Evolutionary conservation across 73 alveolate species (phyloP), one percentile per base, ranked within the genome.

Genomic region (Paramecium octaurelia): DNA sequence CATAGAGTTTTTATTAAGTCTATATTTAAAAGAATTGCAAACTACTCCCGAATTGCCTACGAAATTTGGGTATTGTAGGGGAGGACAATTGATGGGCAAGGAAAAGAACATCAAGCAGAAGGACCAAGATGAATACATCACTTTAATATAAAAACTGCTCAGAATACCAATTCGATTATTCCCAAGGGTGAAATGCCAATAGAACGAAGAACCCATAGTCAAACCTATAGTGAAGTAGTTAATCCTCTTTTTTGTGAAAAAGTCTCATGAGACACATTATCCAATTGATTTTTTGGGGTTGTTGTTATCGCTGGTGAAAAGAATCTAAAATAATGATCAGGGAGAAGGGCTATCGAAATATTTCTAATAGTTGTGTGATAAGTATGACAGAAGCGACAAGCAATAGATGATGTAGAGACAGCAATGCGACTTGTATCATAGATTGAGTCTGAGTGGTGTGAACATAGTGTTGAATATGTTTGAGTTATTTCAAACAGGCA

Each of bases 41-140:
- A 80, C 91, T 8, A 80, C 91, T 1, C 91, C 91, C 1, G 91
- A 80, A 44, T 42, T 44, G 23, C 91, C 91, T 3, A 1, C 91
- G 8, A 40, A 29, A 20, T 80, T 80, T 43, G 91, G 91, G 1
- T 80, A 24, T 46, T 14, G 11, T 21, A 80, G 91, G 44, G 46
- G 50, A 9, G 75, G 50, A 11, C 8, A 80, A 48, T 21, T 42
- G 18, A 35, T 80, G 31, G 21, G 8, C 16, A 44, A 80, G 8
- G 18, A 16, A 43, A 43, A 1, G 16, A 40, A 40, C 2, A 40
- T 20, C 8, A 7, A 48, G 7, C 24, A 80, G 14, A 80, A 80
- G n/a, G 91, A 80, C 23, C 44, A 80, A 44, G 91, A 80, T 80
- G 91, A 80, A 80, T 80, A 80, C n/a, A 80, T 80, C 23, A 44